Evolutionary conservation across 345 rosid species (phyloP).

Genomic region (Brassica carinata): DNA sequence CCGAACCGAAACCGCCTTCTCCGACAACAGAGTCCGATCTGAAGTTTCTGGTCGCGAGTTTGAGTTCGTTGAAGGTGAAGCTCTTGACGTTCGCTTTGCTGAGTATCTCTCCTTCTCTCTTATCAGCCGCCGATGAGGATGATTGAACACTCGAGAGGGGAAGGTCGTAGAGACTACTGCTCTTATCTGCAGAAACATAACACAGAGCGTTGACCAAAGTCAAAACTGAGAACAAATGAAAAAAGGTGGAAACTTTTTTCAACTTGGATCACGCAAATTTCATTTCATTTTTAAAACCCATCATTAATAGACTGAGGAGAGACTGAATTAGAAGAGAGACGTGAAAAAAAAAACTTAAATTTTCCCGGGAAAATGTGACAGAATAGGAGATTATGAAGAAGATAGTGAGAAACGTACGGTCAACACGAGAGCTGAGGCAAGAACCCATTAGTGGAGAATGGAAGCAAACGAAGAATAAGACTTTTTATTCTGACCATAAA

Average conservation of each 20-base stretch:
- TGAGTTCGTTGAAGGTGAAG: conserved; percentile 71
- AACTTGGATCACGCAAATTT: conserved; percentile 4
- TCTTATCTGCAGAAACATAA: conserved; percentile 37
- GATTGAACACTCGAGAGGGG: conserved; percentile 50
- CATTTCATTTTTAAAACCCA: conserved; percentile 16
- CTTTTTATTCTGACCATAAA: not conserved
- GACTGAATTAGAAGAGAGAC: not conserved
- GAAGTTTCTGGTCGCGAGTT: conserved; percentile 83
- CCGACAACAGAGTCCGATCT: conserved; percentile 93
- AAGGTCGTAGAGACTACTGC: conserved; percentile 45
- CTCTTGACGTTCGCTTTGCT: conserved; percentile 65
- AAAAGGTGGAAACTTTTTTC: conserved; percentile 4
- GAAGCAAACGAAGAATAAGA: conserved; percentile 1
- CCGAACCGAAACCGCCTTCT: conserved; percentile 96
- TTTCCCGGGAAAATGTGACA: not conserved
- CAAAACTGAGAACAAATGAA: conserved; percentile 6
- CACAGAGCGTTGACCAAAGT: conserved; percentile 30
- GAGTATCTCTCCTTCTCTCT: conserved; percentile 82
- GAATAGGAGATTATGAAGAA: not conserved
- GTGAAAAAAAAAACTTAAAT: not conserved
- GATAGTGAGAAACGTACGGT: conserved; percentile 44
- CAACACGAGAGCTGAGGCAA: conserved; percentile 62
- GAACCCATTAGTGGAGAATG: conserved; percentile 61
- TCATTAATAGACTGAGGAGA: not conserved
- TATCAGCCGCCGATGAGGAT: conserved; percentile 44